Evolutionary conservation across 441 rosid species (phyloP), one percentile per base, ranked within the genome.

Genomic region (Cnidoscolus chayamansa): DNA sequence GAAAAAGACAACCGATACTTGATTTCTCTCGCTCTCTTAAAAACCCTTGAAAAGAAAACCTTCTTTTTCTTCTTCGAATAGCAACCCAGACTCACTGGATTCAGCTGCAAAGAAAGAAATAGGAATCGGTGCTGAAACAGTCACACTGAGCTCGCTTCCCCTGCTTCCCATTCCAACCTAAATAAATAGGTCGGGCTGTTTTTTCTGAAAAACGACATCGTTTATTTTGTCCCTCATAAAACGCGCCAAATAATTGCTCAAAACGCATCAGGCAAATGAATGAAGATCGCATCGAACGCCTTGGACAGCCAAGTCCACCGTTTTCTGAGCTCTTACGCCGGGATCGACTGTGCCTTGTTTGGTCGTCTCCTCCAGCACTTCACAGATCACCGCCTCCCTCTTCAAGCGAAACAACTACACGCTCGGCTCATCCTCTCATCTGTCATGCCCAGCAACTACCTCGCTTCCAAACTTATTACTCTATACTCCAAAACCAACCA

Each of bases 371-470:
- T 93, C 76, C 89, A 89, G 69, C 80, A 84, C 65, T 90, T 84
- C 68, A 76, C 87, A 63, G 81, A 88, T 49, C 70, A 68, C 55
- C 78, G 66, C 35, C 91, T 88, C 74, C 85, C 85, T 83, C 85
- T 78, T 63, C 98, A 89, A 74, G 90, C 80, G 37, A 85, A 84
- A 75, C 96, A 93, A 77, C 92, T 93, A 65, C 96, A 93, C 67
- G 86, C 93, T 1, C 94, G 90, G 13, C 83, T 94, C 12, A 56
- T 89, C 12, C 76, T 81, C 60, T 76, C 32, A 69, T 85, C 96
- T 9, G 60, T 88, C 69, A 54, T 75, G 1, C 92, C 88, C 13
- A 86, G 78, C 62, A 90, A 91, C 83, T 94, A 79, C 81, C 93
- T 94, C 4, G 96, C 90, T 12, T 88, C 97, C 1, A 89, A 82